Evolutionary conservation across 1,284 basidiomycete genomes (phyloP).

Genomic region (Papiliotrema nemorosa): DNA sequence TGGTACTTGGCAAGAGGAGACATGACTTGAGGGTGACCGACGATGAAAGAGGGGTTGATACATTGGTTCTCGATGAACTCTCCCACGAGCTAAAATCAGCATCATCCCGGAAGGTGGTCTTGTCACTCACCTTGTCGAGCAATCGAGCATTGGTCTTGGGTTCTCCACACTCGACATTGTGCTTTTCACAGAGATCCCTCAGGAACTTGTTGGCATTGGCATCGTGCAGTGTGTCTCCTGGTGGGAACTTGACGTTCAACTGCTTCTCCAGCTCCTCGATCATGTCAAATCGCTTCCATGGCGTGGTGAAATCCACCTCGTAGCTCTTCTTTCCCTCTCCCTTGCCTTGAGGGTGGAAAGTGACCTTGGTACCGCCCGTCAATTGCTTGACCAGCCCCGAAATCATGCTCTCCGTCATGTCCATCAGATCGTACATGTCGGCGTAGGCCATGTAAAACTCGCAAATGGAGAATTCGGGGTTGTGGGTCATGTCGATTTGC

Average conservation of each 20-base stretch:
- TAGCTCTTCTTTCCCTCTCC: slow-evolving; percentile 62
- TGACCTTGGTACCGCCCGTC: slow-evolving; percentile 73
- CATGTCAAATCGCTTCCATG: slow-evolving; percentile 99
- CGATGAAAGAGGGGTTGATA: slow-evolving; percentile 95
- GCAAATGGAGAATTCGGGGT: slow-evolving; percentile 97
- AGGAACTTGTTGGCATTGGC: slow-evolving; percentile 87
- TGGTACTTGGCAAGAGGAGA: slow-evolving; percentile 97
- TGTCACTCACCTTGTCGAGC: slow-evolving; percentile 75
- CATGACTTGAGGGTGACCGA: slow-evolving; percentile 99
- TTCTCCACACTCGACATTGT: slow-evolving; percentile 95
- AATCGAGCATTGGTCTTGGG: slow-evolving; percentile 93
- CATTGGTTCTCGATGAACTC: slow-evolving; percentile 97
- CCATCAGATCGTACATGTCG: slow-evolving; percentile 99
- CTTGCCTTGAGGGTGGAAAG: slow-evolving; percentile 91
- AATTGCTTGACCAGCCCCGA: slow-evolving; percentile 89
- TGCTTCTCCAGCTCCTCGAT: slow-evolving; percentile 94
- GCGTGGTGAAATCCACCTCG: slow-evolving; percentile 82
- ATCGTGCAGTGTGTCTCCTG: slow-evolving; percentile 85
- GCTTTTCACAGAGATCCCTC: slow-evolving; percentile 78
- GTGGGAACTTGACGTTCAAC: slow-evolving; percentile 86
- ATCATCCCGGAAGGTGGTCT: background rate
- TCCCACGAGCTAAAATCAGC: slow-evolving; percentile 70
- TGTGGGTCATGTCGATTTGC: slow-evolving; percentile 97
- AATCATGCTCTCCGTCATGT: slow-evolving; percentile 87
- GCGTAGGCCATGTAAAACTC: slow-evolving; percentile 99